Percentiles rank a stretch among this genome's conserved stretches.
Evolutionary conservation across 2,329 filamentous ascomycete species (phyloP).

Genomic region (Ustulina deusta): DNA sequence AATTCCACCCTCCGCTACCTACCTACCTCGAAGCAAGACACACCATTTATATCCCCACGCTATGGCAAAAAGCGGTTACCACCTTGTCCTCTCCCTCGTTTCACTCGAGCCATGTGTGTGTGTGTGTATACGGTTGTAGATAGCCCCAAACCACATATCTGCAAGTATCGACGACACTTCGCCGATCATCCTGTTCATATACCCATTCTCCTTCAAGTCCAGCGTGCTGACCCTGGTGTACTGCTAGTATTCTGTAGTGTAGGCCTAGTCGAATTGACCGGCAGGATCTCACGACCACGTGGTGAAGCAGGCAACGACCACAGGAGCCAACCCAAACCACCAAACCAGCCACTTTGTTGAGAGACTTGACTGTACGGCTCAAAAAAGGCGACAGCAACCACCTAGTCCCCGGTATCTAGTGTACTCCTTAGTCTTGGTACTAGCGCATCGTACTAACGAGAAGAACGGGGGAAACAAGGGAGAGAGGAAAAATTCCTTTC

Average conservation of each 20-base stretch:
- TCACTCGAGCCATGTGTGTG: too few species aligned
- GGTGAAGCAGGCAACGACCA: neutral
- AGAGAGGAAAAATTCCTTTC: neutral
- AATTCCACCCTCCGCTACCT: too few species aligned
- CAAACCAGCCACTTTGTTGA: too few species aligned
- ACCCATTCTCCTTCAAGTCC: neutral
- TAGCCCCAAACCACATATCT: neutral
- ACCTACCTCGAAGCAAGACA: too few species aligned
- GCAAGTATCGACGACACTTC: neutral
- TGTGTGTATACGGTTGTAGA: too few species aligned
- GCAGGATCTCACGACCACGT: conserved; percentile 5
- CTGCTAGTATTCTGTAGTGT: neutral
- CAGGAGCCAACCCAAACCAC: neutral
- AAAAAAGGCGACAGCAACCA: neutral
- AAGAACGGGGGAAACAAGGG: neutral
- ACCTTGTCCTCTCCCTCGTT: too few species aligned
- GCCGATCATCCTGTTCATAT: neutral
- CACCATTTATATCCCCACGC: too few species aligned
- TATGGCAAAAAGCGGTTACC: neutral
- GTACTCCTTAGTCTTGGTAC: too few species aligned
- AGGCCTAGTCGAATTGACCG: neutral
- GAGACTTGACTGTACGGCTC: neutral
- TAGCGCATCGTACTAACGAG: neutral
- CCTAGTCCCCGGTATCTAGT: neutral
- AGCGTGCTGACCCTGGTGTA: neutral